These are phyloP conservation scores for Naganishia sp. DNA, from an alignment of 1,284 basidiomycete species.

Conservation along the genomic window DNA sequence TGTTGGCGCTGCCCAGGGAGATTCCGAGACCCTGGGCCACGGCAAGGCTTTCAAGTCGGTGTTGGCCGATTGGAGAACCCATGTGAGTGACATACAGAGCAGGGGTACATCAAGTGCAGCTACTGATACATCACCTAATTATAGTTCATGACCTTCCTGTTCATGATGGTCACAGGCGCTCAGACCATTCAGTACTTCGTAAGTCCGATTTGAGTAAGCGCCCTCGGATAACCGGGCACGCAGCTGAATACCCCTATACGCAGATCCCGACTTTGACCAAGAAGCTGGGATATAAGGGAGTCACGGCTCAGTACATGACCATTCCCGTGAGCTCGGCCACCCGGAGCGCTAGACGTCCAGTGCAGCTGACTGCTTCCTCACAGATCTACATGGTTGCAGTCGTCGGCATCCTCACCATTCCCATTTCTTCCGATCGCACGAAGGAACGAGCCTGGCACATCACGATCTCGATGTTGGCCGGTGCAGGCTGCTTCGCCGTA, in stretches of 20 bases:
- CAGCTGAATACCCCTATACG: conserved; percentile 49
- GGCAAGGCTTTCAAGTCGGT: conserved; percentile 51
- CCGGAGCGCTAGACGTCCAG: not conserved
- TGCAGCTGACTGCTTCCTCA: not conserved
- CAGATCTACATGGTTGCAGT: conserved; percentile 40
- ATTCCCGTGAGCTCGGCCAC: conserved; percentile 44
- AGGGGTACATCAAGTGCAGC: not conserved
- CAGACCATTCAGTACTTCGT: conserved; percentile 58
- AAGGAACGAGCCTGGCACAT: conserved; percentile 54
- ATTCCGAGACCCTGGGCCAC: conserved; percentile 46
- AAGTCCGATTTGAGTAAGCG: not conserved
- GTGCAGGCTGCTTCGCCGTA: conserved; percentile 54
- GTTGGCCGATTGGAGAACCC: conserved; percentile 49
- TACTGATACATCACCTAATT: conserved; percentile 39
- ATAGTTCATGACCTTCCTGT: conserved; percentile 52
- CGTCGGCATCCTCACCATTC: conserved; percentile 52
- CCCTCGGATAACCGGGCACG: not conserved
- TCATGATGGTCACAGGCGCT: conserved; percentile 54
- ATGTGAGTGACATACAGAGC: conserved; percentile 33
- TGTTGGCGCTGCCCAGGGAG: conserved; percentile 47
- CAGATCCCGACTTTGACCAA: conserved; percentile 34
- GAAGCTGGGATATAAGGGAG: conserved; percentile 51
- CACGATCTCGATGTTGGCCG: conserved; percentile 43
- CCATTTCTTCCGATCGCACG: conserved; percentile 53
- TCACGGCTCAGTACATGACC: conserved; percentile 56